Conservation (phyloP, 2,329 filamentous ascomycete species). For the Alternaria gaisen region DNA sequence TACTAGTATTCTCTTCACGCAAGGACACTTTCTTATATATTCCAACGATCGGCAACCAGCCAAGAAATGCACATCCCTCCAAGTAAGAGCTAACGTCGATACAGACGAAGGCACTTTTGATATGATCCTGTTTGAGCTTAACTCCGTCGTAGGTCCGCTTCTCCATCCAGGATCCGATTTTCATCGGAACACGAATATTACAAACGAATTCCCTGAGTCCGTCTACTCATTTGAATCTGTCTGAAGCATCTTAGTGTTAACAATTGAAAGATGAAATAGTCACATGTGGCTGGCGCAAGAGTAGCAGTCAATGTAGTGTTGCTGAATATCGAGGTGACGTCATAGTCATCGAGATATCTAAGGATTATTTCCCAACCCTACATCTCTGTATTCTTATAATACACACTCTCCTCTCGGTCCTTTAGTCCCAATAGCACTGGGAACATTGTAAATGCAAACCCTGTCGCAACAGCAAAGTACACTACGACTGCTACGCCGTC, state of each 20-base stretch:
- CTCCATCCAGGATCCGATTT: background rate
- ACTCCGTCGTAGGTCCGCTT: slow-evolving; percentile 1
- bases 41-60: background rate
- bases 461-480: slow-evolving; percentile 17
- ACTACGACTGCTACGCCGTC: slow-evolving; percentile 9
- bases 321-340: background rate
- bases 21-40: background rate
- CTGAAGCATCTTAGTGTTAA: background rate
- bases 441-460: slow-evolving; percentile 20
- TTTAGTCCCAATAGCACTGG: slow-evolving; percentile 17
- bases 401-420: slow-evolving; percentile 4
- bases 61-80: background rate
- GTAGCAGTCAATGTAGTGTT: background rate
- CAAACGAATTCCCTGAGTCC: background rate
- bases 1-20: background rate
- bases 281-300: background rate
- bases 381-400: background rate
- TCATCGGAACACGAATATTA: background rate
- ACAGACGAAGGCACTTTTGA: background rate
- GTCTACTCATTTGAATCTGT: background rate
- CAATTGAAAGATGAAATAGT: fast-evolving
- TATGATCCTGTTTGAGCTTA: background rate
- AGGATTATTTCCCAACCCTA: background rate
- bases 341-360: background rate
- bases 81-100: background rate